phyloP scores from a whole-genome alignment of 2,329 filamentous ascomycete species.

The Rhynchosporium agropyri region DNA sequence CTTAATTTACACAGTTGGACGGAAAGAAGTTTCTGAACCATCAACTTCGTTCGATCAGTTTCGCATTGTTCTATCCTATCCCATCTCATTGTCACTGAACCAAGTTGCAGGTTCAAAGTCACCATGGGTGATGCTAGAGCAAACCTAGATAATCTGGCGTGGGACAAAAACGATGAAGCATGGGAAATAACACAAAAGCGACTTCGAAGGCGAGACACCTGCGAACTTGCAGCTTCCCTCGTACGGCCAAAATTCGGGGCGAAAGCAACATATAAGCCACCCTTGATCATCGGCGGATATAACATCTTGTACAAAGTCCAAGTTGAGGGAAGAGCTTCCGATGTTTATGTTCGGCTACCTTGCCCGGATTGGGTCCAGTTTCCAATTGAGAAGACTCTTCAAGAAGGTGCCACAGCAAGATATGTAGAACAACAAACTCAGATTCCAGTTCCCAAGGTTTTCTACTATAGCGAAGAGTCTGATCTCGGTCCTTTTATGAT shows the following conservation, averaged over 20 bases:
- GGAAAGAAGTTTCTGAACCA: background rate
- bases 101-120: background rate
- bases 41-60: background rate
- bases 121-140: slow-evolving; percentile 8
- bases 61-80: background rate
- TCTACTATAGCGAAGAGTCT: slow-evolving; percentile 26
- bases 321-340: slow-evolving; percentile 23
- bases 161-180: slow-evolving; percentile 33
- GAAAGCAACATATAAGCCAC: slow-evolving; percentile 23
- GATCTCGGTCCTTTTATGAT: slow-evolving; percentile 30
- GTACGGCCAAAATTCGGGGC: slow-evolving; percentile 24
- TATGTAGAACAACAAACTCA: slow-evolving; percentile 25
- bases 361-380: slow-evolving; percentile 24
- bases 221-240: slow-evolving; percentile 22
- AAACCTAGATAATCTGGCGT: slow-evolving; percentile 29
- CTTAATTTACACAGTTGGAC: background rate
- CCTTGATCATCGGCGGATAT: slow-evolving; percentile 32
- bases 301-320: slow-evolving; percentile 30
- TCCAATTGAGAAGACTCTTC: slow-evolving; percentile 27
- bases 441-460: slow-evolving; percentile 25
- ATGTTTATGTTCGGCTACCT: slow-evolving; percentile 24
- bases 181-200: slow-evolving; percentile 26
- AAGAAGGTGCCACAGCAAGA: slow-evolving; percentile 24
- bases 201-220: slow-evolving; percentile 22
- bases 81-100: background rate